Percentiles rank a stretch among this genome's conserved stretches.
phyloP scores from a whole-genome alignment of 1,139 yeast genomes.

The Kodamaea ohmeri region DNA sequence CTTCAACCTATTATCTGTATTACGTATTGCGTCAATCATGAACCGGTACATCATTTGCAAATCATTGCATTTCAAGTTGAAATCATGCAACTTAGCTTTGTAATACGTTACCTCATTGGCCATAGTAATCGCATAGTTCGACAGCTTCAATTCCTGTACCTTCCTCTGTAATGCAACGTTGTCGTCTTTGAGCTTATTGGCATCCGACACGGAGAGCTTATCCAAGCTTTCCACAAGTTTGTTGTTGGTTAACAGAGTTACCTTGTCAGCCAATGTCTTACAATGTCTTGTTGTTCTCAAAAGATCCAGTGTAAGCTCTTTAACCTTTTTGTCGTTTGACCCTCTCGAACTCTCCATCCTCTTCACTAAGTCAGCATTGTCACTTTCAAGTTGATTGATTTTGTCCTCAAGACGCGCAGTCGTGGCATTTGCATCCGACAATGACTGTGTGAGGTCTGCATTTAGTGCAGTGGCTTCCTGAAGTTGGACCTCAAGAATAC shows the following conservation, averaged over 20 bases:
- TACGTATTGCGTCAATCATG: conserved; percentile 44
- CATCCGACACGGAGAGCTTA: conserved; percentile 16
- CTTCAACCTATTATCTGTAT: conserved; percentile 38
- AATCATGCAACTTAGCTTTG: conserved; percentile 38
- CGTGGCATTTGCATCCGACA: conserved; percentile 18
- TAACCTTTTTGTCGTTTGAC: conserved; percentile 18
- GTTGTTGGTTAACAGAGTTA: conserved; percentile 22
- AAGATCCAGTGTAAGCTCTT: conserved; percentile 25
- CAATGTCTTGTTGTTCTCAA: conserved; percentile 29
- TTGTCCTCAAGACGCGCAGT: conserved; percentile 14
- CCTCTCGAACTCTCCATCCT: conserved; percentile 13
- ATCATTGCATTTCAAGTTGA: conserved; percentile 43
- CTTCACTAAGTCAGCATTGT: conserved; percentile 19
- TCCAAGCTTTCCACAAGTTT: conserved; percentile 14
- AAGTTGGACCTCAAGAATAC: conserved; percentile 35
- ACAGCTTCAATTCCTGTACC: conserved; percentile 20
- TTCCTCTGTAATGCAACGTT: conserved; percentile 20
- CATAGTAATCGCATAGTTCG: conserved; percentile 14
- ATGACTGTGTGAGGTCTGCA: conserved; percentile 23
- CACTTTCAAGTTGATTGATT: conserved; percentile 13
- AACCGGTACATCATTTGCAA: conserved; percentile 52
- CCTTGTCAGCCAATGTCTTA: conserved; percentile 29
- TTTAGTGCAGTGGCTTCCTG: conserved; percentile 28
- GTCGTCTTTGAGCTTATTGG: conserved; percentile 15
- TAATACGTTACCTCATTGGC: conserved; percentile 35